Percentiles rank a stretch among this genome's conserved stretches.
Evolutionary conservation across 2,329 filamentous ascomycete genomes (phyloP).

Genomic region (Aspergillus intermedius): DNA sequence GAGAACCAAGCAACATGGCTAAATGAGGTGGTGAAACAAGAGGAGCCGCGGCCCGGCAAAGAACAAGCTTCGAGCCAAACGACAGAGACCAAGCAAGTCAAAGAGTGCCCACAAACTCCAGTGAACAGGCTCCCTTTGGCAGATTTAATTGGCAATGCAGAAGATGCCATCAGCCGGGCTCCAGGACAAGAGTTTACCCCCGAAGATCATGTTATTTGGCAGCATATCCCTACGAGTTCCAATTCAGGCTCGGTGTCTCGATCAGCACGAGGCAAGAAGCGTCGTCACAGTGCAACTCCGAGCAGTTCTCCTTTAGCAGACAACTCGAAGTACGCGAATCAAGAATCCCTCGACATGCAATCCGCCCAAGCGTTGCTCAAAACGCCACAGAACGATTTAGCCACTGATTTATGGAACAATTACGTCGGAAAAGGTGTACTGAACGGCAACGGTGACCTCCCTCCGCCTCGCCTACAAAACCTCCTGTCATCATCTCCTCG

Average conservation of each 20-base stretch:
- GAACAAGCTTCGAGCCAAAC: conserved; percentile 13
- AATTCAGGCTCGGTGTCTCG: conserved; percentile 42
- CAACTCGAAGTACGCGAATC: conserved; percentile 30
- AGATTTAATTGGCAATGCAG: conserved; percentile 56
- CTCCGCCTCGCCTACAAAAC: conserved; percentile 55
- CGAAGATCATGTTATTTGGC: conserved; percentile 57
- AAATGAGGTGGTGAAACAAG: conserved; percentile 26
- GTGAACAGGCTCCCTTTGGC: conserved; percentile 53
- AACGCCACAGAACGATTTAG: conserved; percentile 65
- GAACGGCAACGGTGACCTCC: conserved; percentile 40
- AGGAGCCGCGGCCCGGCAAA: conserved; percentile 13
- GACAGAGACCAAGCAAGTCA: conserved; percentile 22
- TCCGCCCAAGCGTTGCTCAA: conserved; percentile 54
- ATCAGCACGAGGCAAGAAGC: conserved; percentile 52
- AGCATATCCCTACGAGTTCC: conserved; percentile 41
- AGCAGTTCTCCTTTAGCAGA: conserved; percentile 56
- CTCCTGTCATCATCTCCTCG: conserved; percentile 67
- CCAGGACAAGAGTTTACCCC: conserved; percentile 48
- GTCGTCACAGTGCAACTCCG: conserved; percentile 68
- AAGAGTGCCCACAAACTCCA: conserved; percentile 51
- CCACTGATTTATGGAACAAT: conserved; percentile 69
- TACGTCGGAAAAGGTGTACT: conserved; percentile 53
- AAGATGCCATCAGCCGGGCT: conserved; percentile 48
- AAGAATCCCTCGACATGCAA: conserved; percentile 51
- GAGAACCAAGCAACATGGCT: conserved; percentile 38